Evolutionary conservation across 352 stramenopile genomes (phyloP), one percentile per base, ranked within the genome.

Genomic region (Globisporangium uncinulatum): DNA sequence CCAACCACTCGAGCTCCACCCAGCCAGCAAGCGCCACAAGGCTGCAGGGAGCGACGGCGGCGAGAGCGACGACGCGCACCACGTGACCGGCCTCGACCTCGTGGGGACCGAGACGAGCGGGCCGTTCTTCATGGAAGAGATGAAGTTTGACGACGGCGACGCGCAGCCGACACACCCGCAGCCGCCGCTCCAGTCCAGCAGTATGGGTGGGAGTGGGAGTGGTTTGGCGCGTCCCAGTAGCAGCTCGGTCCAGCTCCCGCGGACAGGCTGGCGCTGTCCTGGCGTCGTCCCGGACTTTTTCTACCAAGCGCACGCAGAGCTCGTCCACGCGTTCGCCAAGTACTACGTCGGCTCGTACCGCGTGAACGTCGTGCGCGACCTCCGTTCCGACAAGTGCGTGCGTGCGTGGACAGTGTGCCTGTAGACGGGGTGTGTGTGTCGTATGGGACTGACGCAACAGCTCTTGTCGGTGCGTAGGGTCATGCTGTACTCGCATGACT

Each of bases 401-500:
- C 24, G 24, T 29, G 37, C 44, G 57, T 53, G 31, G 31, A 56
- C 43, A 19, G 8, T 44, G 15, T 41, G 47, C n/a, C n/a, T n/a
- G n/a, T n/a, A n/a, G n/a, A n/a, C n/a, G 19, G 45, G 13, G 31
- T 44, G 7, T 39, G 4, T 39, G n/a, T 31, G 43, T 29, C 17
- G 10, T 20, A n/a, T 51, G 45, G 8, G 24, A 29, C 24, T 29
- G 24, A 29, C 24, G 4, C 24, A n/a, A n/a, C 13, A 31, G 6
- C 34, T 45, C 19, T 15, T 54, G n/a, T 9, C 44, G 34, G 29
- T 24, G 49, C 24, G 24, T 21, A 86, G 75, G 62, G 71, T 86
- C 48, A 77, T 87, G 73, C 51, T 87, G 13, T 87, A 78, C 49
- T 81, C 75, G n/a, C 77, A 87, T 47, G 73, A 87, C 47, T 87